Percentiles rank a stretch among this genome's conserved stretches.
Evolutionary conservation across 2,329 filamentous ascomycete genomes (phyloP).

Genomic region (Camptophora hylomeconis): DNA sequence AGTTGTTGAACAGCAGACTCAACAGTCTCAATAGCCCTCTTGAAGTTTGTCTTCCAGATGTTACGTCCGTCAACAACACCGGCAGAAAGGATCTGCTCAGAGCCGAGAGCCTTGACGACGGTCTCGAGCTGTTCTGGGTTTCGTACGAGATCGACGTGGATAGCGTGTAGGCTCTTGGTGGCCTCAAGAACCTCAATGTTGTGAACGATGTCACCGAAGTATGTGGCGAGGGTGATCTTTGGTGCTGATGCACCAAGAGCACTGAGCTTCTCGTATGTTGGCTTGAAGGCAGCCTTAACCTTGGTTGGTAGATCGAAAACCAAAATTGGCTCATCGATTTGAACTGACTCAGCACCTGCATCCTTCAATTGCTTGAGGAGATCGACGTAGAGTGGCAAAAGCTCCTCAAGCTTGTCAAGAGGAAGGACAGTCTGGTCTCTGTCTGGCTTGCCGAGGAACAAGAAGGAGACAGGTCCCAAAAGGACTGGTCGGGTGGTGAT

Average conservation of each 20-base stretch:
- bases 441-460: constrained; percentile 95
- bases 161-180: constrained; percentile 58
- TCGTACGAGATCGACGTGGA: constrained; percentile 93
- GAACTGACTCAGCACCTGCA: constrained; percentile 88
- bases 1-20: constrained; percentile 89
- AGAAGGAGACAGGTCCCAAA: constrained; percentile 92
- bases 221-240: constrained; percentile 82
- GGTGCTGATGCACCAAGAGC: constrained; percentile 65
- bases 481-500: constrained; percentile 87
- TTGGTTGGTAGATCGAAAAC: constrained; percentile 86
- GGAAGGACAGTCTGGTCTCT: constrained; percentile 85
- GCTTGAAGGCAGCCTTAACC: constrained; percentile 95
- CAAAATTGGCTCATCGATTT: constrained; percentile 95
- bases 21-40: constrained; percentile 80
- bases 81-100: constrained; percentile 80
- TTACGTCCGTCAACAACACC: constrained; percentile 98
- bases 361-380: constrained; percentile 87
- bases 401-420: constrained; percentile 85
- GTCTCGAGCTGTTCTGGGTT: constrained; percentile 94
- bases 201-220: constrained; percentile 99
- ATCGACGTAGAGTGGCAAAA: constrained; percentile 88
- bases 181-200: constrained; percentile 84
- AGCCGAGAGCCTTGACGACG: constrained; percentile 68
- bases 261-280: constrained; percentile 78
- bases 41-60: constrained; percentile 99